Percentiles rank a stretch among this genome's conserved stretches.
Conservation (phyloP, 306 rosid genomes). For the Rosa lucieae region DNA sequence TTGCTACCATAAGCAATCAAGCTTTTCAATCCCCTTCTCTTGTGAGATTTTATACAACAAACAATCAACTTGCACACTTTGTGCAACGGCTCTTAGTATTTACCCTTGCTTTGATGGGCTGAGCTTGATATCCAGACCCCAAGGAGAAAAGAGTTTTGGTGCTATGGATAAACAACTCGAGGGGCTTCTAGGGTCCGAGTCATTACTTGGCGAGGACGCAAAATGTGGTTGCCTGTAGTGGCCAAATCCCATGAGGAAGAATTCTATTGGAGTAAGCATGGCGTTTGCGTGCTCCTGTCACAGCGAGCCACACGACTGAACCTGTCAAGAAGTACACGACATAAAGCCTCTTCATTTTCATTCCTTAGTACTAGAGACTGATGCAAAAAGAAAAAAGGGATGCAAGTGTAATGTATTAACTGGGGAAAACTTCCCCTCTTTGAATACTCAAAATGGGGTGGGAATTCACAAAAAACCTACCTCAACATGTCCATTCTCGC, state of each 20-base stretch:
- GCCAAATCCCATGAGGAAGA: constrained; percentile 74
- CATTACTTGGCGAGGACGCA: constrained; percentile 53
- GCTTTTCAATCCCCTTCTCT: constrained; percentile 16
- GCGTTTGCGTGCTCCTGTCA: constrained; percentile 83
- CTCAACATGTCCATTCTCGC: constrained; percentile 63
- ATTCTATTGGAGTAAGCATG: constrained; percentile 66
- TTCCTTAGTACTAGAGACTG: background rate
- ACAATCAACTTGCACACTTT: background rate
- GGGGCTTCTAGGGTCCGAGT: constrained; percentile 65
- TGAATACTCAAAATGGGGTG: background rate
- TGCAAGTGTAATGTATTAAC: background rate
- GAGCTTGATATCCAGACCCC: constrained; percentile 75
- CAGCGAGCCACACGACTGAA: constrained; percentile 76
- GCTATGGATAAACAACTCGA: constrained; percentile 51
- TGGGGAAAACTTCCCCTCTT: background rate
- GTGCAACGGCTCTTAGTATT: constrained; percentile 33
- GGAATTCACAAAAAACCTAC: constrained; percentile 22
- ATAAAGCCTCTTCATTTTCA: background rate
- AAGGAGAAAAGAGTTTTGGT: constrained; percentile 67
- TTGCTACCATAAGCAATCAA: background rate
- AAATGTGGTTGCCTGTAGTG: constrained; percentile 46
- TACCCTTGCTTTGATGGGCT: constrained; percentile 80
- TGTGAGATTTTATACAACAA: constrained; percentile 7
- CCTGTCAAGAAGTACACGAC: constrained; percentile 36
- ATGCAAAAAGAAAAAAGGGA: background rate